phyloP scores from a whole-genome alignment of 345 rosid genomes.

The Pelargonium nanum region DNA sequence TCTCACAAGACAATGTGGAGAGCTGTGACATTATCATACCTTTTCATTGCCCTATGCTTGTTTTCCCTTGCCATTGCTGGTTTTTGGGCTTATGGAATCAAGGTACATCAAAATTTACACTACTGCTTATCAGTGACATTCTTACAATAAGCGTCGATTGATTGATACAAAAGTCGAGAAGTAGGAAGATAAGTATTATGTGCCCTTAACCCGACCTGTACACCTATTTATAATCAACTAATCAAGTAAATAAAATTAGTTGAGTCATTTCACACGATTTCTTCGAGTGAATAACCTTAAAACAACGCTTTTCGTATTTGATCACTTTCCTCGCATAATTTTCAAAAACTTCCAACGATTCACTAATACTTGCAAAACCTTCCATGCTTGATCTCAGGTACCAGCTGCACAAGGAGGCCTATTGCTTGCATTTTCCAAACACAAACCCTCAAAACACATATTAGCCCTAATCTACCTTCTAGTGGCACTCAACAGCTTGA shows the following conservation, averaged over 20 bases:
- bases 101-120: conserved; percentile 21
- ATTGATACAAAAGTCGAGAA: too few relatives aligned
- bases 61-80: conserved; percentile 34
- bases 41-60: conserved; percentile 19
- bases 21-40: conserved; percentile 29
- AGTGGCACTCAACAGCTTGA: conserved; percentile 20
- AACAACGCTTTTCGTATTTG: too few relatives aligned
- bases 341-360: too few relatives aligned
- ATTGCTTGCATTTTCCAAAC: conserved; percentile 18
- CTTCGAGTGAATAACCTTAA: too few relatives aligned
- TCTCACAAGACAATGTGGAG: conserved; percentile 40
- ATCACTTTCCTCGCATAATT: too few relatives aligned
- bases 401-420: conserved; percentile 22
- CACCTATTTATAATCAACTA: too few relatives aligned
- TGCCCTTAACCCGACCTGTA: too few relatives aligned
- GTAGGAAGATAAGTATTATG: too few relatives aligned
- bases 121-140: too few relatives aligned
- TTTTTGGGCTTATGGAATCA: conserved; percentile 48
- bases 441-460: conserved; percentile 15
- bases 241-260: too few relatives aligned
- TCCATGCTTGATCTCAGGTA: not conserved
- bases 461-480: conserved; percentile 18
- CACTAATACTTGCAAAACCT: not conserved
- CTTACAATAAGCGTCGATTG: too few relatives aligned
- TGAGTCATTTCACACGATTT: too few relatives aligned